Evolutionary conservation across 352 stramenopile genomes (phyloP).

Genomic region (Phytophthora sojae): DNA sequence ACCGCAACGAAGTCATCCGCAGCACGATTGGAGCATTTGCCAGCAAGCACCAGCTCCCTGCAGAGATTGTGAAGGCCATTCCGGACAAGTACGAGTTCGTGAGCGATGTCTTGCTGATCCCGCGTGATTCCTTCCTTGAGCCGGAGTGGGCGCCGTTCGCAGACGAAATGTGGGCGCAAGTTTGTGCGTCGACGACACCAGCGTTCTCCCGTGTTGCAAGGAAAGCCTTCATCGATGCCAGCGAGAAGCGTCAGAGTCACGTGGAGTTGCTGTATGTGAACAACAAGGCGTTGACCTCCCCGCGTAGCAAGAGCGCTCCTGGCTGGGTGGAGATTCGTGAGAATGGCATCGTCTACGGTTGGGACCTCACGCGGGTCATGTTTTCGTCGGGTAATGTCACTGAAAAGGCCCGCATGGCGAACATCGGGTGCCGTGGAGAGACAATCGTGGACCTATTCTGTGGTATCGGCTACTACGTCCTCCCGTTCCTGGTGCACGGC

Average conservation of each 20-base stretch:
- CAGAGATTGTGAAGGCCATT: slow-evolving; percentile 42
- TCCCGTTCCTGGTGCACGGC: slow-evolving; percentile 94
- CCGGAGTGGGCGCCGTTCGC: slow-evolving; percentile 61
- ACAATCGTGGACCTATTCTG: slow-evolving; percentile 96
- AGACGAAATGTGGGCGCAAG: slow-evolving; percentile 68
- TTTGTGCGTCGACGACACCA: slow-evolving; percentile 62
- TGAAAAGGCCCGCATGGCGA: slow-evolving; percentile 95
- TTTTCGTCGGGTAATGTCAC: slow-evolving; percentile 97
- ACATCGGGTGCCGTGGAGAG: slow-evolving; percentile 85
- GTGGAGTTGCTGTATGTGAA: slow-evolving; percentile 78
- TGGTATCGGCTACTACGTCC: slow-evolving; percentile 98
- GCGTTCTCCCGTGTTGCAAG: slow-evolving; percentile 77
- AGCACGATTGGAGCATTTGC: slow-evolving; percentile 65
- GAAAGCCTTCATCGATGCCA: slow-evolving; percentile 81
- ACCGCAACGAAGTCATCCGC: slow-evolving; percentile 78
- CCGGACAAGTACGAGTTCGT: slow-evolving; percentile 86
- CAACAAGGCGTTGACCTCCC: slow-evolving; percentile 41
- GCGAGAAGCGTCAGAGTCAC: slow-evolving; percentile 84
- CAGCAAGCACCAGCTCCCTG: slow-evolving; percentile 50
- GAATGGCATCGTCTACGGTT: slow-evolving; percentile 95
- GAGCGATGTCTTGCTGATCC: slow-evolving; percentile 73
- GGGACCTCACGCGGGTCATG: slow-evolving; percentile 97
- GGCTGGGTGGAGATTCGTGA: slow-evolving; percentile 92
- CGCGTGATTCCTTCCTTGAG: slow-evolving; percentile 70
- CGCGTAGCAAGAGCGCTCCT: slow-evolving; percentile 38